Evolutionary conservation across 2,329 filamentous ascomycete genomes (phyloP).

Genomic region (Fusarium sambucinum): DNA sequence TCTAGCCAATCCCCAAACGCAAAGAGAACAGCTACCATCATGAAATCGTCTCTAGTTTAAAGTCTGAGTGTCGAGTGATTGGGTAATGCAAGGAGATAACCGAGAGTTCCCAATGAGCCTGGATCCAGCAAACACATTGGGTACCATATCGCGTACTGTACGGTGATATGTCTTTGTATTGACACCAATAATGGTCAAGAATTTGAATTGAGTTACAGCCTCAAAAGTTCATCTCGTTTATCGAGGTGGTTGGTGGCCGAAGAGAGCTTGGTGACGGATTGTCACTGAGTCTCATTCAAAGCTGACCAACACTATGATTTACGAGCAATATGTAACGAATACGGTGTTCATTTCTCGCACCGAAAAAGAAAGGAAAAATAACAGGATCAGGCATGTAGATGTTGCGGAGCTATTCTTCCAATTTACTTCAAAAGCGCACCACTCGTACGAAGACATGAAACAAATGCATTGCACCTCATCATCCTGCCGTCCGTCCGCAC

Average conservation of each 20-base stretch:
- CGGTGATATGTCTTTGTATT: background rate
- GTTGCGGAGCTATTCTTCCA: background rate
- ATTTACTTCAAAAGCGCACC: background rate
- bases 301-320: background rate
- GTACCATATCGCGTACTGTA: background rate
- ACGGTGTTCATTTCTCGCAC: background rate
- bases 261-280: background rate
- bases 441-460: background rate
- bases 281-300: background rate
- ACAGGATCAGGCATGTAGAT: background rate
- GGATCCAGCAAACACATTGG: slow-evolving; percentile 1
- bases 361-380: background rate
- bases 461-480: background rate
- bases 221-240: background rate
- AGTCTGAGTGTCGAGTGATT: slow-evolving; percentile 8
- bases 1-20: slow-evolving; percentile 9
- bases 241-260: slow-evolving; percentile 1
- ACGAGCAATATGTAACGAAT: background rate
- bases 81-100: slow-evolving; percentile 10
- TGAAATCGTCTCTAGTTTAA: background rate
- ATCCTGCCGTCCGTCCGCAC: background rate
- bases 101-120: slow-evolving; percentile 7
- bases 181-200: background rate
- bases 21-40: background rate
- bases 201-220: slow-evolving; percentile 3